phyloP scores from a whole-genome alignment of 768 basidiomycete species.

The Trametopsis cervina region DNA sequence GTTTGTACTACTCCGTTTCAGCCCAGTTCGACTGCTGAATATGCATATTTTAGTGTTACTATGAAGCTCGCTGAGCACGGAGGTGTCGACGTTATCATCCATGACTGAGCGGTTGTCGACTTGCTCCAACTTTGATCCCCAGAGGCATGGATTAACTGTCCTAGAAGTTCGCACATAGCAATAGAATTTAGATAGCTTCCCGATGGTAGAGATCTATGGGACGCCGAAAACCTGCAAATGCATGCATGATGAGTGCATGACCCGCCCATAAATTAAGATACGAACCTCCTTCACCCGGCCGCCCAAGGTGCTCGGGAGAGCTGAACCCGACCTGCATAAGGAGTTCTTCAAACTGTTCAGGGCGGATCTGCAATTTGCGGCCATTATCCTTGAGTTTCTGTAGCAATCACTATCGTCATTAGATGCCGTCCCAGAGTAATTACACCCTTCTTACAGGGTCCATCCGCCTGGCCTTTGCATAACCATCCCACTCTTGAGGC shows the following conservation, averaged over 20 bases:
- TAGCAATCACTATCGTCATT: not conserved
- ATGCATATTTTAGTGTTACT: conserved; percentile 18
- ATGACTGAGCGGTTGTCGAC: not conserved
- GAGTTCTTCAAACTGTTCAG: conserved; percentile 51
- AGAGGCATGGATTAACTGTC: too few relatives aligned
- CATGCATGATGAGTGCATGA: not conserved
- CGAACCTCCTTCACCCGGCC: conserved; percentile 60
- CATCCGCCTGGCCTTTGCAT: conserved; percentile 70
- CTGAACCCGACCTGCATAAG: conserved; percentile 60
- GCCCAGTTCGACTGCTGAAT: not conserved
- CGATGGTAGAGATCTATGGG: conserved; percentile 59
- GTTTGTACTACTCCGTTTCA: conserved; percentile 28
- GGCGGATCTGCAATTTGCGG: conserved; percentile 48
- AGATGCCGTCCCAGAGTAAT: not conserved
- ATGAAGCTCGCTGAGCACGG: conserved; percentile 28
- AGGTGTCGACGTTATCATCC: conserved; percentile 39
- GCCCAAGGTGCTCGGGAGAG: conserved; percentile 39
- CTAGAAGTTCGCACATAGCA: too few relatives aligned
- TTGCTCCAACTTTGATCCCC: too few relatives aligned
- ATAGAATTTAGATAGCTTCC: too few relatives aligned
- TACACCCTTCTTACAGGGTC: conserved; percentile 36
- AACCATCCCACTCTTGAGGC: conserved; percentile 81
- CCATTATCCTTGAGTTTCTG: conserved; percentile 57
- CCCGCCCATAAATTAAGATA: not conserved
- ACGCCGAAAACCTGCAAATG: conserved; percentile 47